These are phyloP conservation scores for Hordeum pubiflorum DNA, from an alignment of 202 grass and related monocot genomes.

Conservation along the genomic window DNA sequence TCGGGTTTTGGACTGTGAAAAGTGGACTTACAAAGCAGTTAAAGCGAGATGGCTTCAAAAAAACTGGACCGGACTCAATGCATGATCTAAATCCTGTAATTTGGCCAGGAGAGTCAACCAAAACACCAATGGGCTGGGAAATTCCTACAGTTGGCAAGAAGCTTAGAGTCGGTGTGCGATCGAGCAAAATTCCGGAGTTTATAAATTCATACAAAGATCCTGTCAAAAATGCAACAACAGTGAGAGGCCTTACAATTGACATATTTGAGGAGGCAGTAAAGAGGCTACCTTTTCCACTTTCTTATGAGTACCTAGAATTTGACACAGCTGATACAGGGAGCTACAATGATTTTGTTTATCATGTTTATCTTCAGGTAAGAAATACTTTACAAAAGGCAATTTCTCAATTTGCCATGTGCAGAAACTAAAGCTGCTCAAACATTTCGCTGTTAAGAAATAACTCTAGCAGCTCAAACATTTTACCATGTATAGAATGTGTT, in stretches of 20 bases:
- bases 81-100: constrained; percentile 16
- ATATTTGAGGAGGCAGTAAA: constrained; percentile 46
- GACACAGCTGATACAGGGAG: neutral
- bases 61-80: neutral
- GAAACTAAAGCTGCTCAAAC: neutral
- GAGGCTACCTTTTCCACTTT: constrained; percentile 36
- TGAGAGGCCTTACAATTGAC: constrained; percentile 32
- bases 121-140: constrained; percentile 47
- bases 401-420: neutral
- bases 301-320: constrained; percentile 37
- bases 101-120: constrained; percentile 48
- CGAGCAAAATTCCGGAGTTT: constrained; percentile 16
- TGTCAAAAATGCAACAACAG: constrained; percentile 8
- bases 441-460: neutral
- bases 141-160: constrained; percentile 33
- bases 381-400: neutral
- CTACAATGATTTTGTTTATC: constrained; percentile 45
- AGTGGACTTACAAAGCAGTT: constrained; percentile 11
- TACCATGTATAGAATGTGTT: neutral
- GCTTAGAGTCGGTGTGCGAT: constrained; percentile 38
- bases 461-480: neutral
- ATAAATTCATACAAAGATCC: constrained; percentile 13
- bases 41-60: neutral
- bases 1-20: constrained; percentile 38
- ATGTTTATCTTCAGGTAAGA: constrained; percentile 48